A percentile compares a stretch with the other conserved stretches of the same genome.
Conservation (phyloP, 331 rosid genomes). For the Pyrus hybrid region DNA sequence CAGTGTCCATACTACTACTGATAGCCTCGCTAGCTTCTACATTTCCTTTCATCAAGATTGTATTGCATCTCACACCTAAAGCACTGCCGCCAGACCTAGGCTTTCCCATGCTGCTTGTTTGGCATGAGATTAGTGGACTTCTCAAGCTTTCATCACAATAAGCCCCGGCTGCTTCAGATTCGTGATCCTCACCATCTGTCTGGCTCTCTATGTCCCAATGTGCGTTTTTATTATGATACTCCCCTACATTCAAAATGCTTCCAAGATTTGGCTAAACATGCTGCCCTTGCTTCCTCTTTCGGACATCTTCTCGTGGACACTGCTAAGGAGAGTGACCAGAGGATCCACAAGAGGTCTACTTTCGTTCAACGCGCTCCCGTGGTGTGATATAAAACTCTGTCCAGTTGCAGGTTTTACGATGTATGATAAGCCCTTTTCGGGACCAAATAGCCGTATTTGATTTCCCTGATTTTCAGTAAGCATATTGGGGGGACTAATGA, state of each 20-base stretch:
- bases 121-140: conserved; percentile 12
- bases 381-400: background rate
- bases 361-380: background rate
- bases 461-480: background rate
- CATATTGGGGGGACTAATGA: background rate
- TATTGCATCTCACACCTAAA: background rate
- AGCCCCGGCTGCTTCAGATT: background rate
- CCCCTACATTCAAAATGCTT: background rate
- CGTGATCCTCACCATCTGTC: background rate
- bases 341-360: conserved; percentile 14
- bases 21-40: background rate
- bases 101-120: background rate
- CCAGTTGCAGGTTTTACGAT: conserved; percentile 8
- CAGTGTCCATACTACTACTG: conserved; percentile 2
- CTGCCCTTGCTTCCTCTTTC: conserved; percentile 1
- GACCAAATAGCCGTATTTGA: background rate
- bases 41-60: conserved; percentile 1
- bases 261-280: background rate
- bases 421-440: conserved; percentile 5
- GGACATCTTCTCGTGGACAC: conserved; percentile 17
- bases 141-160: conserved; percentile 6
- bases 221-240: background rate
- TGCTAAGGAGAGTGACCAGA: conserved; percentile 13
- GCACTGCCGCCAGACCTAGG: background rate
- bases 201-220: conserved; percentile 17